phyloP scores from a whole-genome alignment of 495 filamentous ascomycete species.

The Annulohypoxylon maeteangense region DNA sequence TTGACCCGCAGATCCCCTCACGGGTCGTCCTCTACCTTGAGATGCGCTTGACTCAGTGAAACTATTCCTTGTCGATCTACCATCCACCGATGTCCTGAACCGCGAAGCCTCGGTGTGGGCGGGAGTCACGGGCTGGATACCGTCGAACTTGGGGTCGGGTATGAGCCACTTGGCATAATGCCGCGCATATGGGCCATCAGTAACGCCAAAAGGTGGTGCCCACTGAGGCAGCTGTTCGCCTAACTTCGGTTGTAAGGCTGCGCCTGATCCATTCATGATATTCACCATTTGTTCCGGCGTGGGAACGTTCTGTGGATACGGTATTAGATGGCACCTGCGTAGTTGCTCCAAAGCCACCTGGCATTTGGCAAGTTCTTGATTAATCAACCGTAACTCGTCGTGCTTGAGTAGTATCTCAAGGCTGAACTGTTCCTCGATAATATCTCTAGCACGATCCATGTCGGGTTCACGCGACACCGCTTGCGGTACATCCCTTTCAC shows the following conservation, averaged over 20 bases:
- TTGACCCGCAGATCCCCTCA: slow-evolving; percentile 66
- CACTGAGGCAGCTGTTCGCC: slow-evolving; percentile 70
- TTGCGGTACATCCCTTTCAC: slow-evolving; percentile 23
- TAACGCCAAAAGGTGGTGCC: slow-evolving; percentile 86
- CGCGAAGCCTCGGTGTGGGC: slow-evolving; percentile 47
- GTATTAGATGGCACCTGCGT: slow-evolving; percentile 88
- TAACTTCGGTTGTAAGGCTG: slow-evolving; percentile 66
- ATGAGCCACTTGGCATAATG: slow-evolving; percentile 96
- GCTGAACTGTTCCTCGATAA: slow-evolving; percentile 84
- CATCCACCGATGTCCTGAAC: slow-evolving; percentile 64
- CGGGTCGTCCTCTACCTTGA: slow-evolving; percentile 68
- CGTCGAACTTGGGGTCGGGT: slow-evolving; percentile 87
- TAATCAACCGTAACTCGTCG: slow-evolving; percentile 89
- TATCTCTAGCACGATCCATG: slow-evolving; percentile 68
- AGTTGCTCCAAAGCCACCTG: slow-evolving; percentile 96
- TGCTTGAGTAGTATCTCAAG: slow-evolving; percentile 95
- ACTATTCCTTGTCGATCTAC: slow-evolving; percentile 79
- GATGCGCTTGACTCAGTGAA: slow-evolving; percentile 65
- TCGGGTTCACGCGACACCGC: slow-evolving; percentile 21
- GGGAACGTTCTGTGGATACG: slow-evolving; percentile 75
- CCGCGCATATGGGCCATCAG: slow-evolving; percentile 89
- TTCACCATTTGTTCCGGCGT: slow-evolving; percentile 69
- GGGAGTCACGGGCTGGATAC: slow-evolving; percentile 57
- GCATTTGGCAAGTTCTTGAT: slow-evolving; percentile 96
- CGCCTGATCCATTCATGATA: slow-evolving; percentile 76